Evolutionary conservation across 2,329 filamentous ascomycete species (phyloP).

Genomic region (Chaetothyriales sp.): DNA sequence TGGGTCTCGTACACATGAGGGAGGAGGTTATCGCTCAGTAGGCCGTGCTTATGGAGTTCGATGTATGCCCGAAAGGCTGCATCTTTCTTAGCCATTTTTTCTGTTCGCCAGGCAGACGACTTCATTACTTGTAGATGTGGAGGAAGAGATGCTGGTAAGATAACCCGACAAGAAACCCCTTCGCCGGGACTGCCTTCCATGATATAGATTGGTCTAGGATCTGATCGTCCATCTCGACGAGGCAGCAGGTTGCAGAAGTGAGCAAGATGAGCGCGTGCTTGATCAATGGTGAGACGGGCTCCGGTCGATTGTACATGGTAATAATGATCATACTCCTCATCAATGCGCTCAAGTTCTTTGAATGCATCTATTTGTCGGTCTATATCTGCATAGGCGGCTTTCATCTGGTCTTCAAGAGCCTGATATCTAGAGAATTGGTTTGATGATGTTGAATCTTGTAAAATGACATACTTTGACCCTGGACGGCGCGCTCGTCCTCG

Average conservation of each 20-base stretch:
- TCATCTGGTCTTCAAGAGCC: constrained; percentile 59
- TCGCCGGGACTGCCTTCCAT: constrained; percentile 26
- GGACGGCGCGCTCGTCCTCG: constrained; percentile 48
- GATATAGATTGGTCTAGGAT: constrained; percentile 51
- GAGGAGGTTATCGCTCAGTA: constrained; percentile 67
- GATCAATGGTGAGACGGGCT: constrained; percentile 57
- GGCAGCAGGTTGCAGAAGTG: constrained; percentile 63
- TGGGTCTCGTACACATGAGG: constrained; percentile 37
- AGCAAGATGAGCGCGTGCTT: constrained; percentile 60
- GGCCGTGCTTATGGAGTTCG: constrained; percentile 51
- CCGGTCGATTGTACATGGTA: constrained; percentile 33
- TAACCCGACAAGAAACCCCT: constrained; percentile 42
- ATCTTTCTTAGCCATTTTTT: constrained; percentile 63
- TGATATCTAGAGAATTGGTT: constrained; percentile 43
- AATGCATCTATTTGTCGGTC: constrained; percentile 24
- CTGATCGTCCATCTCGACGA: constrained; percentile 32
- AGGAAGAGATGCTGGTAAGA: constrained; percentile 59
- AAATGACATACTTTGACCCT: constrained; percentile 44
- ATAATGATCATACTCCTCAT: constrained; percentile 26
- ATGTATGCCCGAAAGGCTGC: constrained; percentile 70
- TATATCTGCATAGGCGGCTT: constrained; percentile 47
- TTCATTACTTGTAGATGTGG: constrained; percentile 41
- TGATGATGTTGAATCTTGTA: constrained; percentile 20
- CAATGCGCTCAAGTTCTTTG: constrained; percentile 35
- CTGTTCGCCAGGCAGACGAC: constrained; percentile 53